phyloP scores from a whole-genome alignment of 129 eudicot species.

The Scalesia atractyloides region DNA sequence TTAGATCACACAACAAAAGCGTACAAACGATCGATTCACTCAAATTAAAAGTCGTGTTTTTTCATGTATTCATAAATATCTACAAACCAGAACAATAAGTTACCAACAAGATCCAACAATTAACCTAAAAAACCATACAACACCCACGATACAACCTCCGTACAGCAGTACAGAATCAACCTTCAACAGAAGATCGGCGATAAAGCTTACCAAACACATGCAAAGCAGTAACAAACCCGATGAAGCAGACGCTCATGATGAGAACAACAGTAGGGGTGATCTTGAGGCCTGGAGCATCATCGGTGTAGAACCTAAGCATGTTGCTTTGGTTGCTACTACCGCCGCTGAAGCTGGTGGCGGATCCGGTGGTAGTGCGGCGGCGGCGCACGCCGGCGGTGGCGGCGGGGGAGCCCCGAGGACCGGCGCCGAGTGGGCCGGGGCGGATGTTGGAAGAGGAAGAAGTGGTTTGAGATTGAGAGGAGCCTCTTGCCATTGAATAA shows the following conservation, averaged over 20 bases:
- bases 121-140: conserved; percentile 3
- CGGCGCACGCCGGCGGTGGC: conserved; percentile 77
- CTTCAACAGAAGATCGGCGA: conserved; percentile 52
- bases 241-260: conserved; percentile 75
- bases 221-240: conserved; percentile 76
- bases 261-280: conserved; percentile 75
- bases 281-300: conserved; percentile 83
- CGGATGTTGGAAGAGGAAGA: conserved; percentile 51
- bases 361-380: conserved; percentile 47
- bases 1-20: too few species aligned
- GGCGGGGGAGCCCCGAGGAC: conserved; percentile 75
- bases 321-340: conserved; percentile 41
- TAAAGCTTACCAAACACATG: conserved; percentile 81
- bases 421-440: conserved; percentile 46
- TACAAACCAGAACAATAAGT: conserved; percentile 19
- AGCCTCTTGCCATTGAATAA: conserved; percentile 66
- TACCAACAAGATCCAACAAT: not conserved
- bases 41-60: not conserved
- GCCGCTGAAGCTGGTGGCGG: conserved; percentile 28
- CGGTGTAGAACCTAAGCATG: conserved; percentile 85
- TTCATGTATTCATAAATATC: not conserved
- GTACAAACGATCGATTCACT: not conserved
- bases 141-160: conserved; percentile 12
- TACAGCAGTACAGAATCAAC: conserved; percentile 21
- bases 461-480: conserved; percentile 71